phyloP scores from a whole-genome alignment of 805 yeast genomes.

The Sporopachydermia lactativora region DNA sequence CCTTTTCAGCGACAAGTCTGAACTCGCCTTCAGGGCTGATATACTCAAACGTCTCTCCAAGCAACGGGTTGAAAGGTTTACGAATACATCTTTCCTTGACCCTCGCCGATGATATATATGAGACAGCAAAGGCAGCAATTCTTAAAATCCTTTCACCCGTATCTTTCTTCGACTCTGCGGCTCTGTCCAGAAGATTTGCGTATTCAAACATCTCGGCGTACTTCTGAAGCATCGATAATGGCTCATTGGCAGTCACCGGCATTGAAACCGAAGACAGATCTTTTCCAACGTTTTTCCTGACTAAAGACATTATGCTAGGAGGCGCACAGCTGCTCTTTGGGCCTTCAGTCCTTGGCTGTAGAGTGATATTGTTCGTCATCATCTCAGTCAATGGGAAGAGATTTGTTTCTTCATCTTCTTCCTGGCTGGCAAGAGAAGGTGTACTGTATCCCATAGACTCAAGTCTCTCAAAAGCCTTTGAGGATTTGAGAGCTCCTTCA shows the following conservation, averaged over 20 bases:
- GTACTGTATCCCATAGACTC: neutral
- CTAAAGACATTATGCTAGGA: conserved; percentile 65
- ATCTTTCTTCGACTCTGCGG: conserved; percentile 30
- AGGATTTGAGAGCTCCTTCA: neutral
- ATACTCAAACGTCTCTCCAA: conserved; percentile 88
- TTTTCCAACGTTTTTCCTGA: conserved; percentile 86
- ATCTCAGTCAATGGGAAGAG: conserved; percentile 55
- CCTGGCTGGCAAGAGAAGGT: conserved; percentile 2
- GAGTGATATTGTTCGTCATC: conserved; percentile 10
- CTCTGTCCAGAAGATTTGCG: conserved; percentile 47
- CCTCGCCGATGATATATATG: conserved; percentile 56
- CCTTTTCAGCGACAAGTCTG: conserved; percentile 72
- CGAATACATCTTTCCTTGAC: conserved; percentile 63
- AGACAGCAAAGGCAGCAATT: conserved; percentile 73
- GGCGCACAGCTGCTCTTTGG: conserved; percentile 49
- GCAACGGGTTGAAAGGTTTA: conserved; percentile 88
- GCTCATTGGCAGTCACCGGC: conserved; percentile 94
- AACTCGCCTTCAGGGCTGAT: conserved; percentile 74
- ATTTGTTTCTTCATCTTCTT: conserved; percentile 15
- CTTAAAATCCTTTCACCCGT: conserved; percentile 47
- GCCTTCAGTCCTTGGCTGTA: neutral
- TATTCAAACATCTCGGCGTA: conserved; percentile 75
- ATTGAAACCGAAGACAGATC: conserved; percentile 75
- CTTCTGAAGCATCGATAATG: conserved; percentile 67
- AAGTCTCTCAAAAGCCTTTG: neutral